Evolutionary conservation across 1,284 basidiomycete species (phyloP).

Genomic region (Tilletia setariae): DNA sequence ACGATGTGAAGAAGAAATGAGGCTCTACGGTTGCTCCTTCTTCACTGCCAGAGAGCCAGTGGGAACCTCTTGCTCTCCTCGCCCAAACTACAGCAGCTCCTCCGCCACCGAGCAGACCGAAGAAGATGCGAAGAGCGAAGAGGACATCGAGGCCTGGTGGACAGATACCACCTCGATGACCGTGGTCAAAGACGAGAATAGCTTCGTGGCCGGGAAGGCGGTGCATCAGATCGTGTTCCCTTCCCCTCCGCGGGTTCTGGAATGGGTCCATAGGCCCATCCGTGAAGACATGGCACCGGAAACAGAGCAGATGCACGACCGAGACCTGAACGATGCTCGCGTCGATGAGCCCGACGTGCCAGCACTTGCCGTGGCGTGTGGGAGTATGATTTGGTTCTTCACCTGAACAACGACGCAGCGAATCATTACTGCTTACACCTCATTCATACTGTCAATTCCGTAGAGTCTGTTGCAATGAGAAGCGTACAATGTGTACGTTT

Average conservation of each 20-base stretch:
- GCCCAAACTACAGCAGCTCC: no score
- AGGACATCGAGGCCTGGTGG: neutral
- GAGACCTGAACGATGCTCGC: neutral
- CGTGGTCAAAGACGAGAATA: neutral
- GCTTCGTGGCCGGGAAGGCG: neutral
- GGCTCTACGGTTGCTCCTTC: neutral
- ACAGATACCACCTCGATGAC: neutral
- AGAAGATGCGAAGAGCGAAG: neutral
- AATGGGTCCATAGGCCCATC: neutral
- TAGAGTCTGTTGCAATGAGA: neutral
- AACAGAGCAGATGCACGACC: neutral
- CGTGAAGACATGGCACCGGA: neutral
- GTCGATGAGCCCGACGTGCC: slow-evolving; percentile 10
- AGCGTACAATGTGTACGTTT: no score
- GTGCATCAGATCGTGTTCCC: slow-evolving; percentile 3
- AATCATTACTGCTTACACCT: neutral
- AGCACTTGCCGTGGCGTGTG: neutral
- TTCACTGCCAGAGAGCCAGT: neutral
- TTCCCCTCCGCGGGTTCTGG: neutral
- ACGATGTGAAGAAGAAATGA: neutral
- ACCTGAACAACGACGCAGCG: neutral
- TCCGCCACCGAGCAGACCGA: neutral
- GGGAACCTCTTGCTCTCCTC: no score
- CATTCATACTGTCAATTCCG: neutral
- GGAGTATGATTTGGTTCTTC: neutral